These are phyloP conservation scores for Apiotrichum siamense DNA, from an alignment of 1,284 basidiomycete species.

Conservation along the genomic window DNA sequence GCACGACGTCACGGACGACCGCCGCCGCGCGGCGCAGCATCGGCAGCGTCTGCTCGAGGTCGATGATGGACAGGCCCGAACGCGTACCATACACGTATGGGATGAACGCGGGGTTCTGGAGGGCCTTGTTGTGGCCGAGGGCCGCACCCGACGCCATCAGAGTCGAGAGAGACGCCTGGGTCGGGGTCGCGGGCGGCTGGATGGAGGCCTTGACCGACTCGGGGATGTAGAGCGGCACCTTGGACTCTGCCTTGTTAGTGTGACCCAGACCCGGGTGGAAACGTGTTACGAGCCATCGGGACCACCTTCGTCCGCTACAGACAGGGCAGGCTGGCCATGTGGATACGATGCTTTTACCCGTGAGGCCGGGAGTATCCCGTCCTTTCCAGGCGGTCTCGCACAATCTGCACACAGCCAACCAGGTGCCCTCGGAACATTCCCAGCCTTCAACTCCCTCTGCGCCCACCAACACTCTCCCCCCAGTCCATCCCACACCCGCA, in stretches of 20 bases:
- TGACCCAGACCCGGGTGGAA: too few relatives aligned
- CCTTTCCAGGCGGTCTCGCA: too few relatives aligned
- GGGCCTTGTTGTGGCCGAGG: conserved; percentile 76
- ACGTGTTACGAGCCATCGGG: too few relatives aligned
- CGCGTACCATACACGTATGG: conserved; percentile 94
- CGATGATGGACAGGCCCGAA: conserved; percentile 85
- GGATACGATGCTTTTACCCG: too few relatives aligned
- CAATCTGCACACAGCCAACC: too few relatives aligned
- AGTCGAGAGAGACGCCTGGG: conserved; percentile 62
- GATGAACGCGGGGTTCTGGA: conserved; percentile 79
- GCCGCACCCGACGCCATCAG: conserved; percentile 90
- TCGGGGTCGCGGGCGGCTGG: conserved; percentile 14
- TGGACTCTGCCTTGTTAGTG: conserved; percentile 10
- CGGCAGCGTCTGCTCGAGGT: conserved; percentile 89
- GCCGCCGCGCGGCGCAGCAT: conserved; percentile 83
- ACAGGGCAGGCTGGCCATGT: too few relatives aligned
- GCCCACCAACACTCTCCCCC: not conserved
- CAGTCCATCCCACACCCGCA: not conserved
- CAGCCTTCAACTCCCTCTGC: too few relatives aligned
- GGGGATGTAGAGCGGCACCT: conserved; percentile 25
- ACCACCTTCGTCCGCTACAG: not conserved
- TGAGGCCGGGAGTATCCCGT: too few relatives aligned
- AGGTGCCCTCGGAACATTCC: too few relatives aligned
- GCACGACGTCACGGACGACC: conserved; percentile 74
- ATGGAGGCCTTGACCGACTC: not conserved